A percentile compares a stretch with the other conserved stretches of the same genome.
Evolutionary conservation across 345 rosid genomes (phyloP).

Genomic region (rapeseed (Brassica napus)): DNA sequence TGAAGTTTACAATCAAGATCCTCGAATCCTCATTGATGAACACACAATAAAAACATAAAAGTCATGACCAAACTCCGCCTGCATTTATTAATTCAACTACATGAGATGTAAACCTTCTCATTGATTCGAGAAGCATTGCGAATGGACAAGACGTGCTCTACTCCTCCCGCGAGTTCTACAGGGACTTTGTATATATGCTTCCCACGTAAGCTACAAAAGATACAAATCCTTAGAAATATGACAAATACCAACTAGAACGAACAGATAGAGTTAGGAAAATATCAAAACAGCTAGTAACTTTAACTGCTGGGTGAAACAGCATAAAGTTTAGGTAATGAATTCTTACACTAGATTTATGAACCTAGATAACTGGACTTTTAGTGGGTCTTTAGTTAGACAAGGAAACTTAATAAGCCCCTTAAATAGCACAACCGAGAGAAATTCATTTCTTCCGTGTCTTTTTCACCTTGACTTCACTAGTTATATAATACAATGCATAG

Average conservation of each 20-base stretch:
- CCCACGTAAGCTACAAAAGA: constrained; percentile 66
- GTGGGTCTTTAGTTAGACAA: constrained; percentile 10
- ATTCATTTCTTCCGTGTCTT: neutral
- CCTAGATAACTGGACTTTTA: neutral
- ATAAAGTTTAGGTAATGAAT: neutral
- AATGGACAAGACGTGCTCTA: constrained; percentile 74
- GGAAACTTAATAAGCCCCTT: constrained; percentile 3
- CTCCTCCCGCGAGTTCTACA: constrained; percentile 63
- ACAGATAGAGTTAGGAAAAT: constrained; percentile 11
- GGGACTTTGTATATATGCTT: constrained; percentile 79
- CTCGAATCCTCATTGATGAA: neutral
- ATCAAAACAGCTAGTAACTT: constrained; percentile 17
- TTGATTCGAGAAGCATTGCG: constrained; percentile 60
- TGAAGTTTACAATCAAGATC: constrained; percentile 14
- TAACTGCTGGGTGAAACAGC: constrained; percentile 12
- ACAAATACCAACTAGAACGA: constrained; percentile 23
- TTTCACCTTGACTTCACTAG: constrained; percentile 15
- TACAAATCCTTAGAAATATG: constrained; percentile 16
- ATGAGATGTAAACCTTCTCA: constrained; percentile 52
- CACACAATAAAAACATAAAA: constrained; percentile 22
- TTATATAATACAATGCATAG: neutral
- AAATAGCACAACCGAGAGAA: constrained; percentile 1
- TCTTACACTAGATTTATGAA: constrained; percentile 8
- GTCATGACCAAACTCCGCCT: constrained; percentile 20
- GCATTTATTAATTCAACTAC: constrained; percentile 18